These are phyloP conservation scores for Eremomyces bilateralis DNA, from an alignment of 495 filamentous ascomycete genomes.

Conservation along the genomic window DNA sequence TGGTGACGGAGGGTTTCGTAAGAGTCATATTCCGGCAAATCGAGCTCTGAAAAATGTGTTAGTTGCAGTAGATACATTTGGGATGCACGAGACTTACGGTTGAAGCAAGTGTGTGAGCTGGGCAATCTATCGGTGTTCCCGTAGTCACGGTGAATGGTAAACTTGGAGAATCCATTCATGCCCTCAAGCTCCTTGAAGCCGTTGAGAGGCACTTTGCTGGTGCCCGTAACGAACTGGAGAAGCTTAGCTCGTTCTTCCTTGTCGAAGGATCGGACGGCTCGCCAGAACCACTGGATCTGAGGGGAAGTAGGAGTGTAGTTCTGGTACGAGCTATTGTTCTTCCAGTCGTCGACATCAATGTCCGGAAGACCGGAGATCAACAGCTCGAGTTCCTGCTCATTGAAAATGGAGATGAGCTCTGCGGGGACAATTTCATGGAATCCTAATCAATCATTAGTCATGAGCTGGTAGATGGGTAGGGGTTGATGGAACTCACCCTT, in stretches of 20 bases:
- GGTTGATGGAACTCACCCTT: slow-evolving; percentile 35
- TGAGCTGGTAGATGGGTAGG: not conserved
- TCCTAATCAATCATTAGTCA: slow-evolving; percentile 26
- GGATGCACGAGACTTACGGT: slow-evolving; percentile 47
- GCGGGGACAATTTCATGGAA: slow-evolving; percentile 97
- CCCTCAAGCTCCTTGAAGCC: slow-evolving; percentile 98
- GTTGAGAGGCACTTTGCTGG: slow-evolving; percentile 94
- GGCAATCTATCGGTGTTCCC: slow-evolving; percentile 93
- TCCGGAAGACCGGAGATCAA: slow-evolving; percentile 94
- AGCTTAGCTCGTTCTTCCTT: slow-evolving; percentile 97
- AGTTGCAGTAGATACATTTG: slow-evolving; percentile 10
- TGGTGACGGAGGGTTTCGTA: slow-evolving; percentile 79
- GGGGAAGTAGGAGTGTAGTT: slow-evolving; percentile 88
- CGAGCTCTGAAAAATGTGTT: slow-evolving; percentile 50
- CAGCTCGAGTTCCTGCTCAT: slow-evolving; percentile 92
- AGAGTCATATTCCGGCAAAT: slow-evolving; percentile 94
- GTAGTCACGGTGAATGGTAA: slow-evolving; percentile 98
- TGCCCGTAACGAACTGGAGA: slow-evolving; percentile 95
- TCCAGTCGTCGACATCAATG: slow-evolving; percentile 97
- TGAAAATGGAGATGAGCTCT: slow-evolving; percentile 91
- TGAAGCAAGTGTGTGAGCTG: slow-evolving; percentile 96
- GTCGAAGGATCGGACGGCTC: slow-evolving; percentile 91
- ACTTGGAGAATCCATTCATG: slow-evolving; percentile 95
- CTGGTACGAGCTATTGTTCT: slow-evolving; percentile 94
- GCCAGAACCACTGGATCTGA: slow-evolving; percentile 99